Evolutionary conservation across 495 filamentous ascomycete genomes (phyloP).

Genomic region (Geoglossum glabrum): DNA sequence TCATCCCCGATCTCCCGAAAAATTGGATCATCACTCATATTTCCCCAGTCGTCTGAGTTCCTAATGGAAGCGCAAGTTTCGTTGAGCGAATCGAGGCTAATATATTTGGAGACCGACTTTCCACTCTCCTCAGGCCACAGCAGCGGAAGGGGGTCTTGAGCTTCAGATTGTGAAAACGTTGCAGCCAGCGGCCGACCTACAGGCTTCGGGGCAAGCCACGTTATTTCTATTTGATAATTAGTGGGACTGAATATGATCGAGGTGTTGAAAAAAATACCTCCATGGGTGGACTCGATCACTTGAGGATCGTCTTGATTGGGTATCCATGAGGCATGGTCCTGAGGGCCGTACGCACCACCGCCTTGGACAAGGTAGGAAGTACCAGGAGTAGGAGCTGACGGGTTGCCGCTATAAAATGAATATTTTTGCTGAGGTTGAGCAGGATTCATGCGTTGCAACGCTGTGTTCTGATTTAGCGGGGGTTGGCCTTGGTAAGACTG

Average conservation of each 20-base stretch:
- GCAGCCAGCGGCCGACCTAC: neutral
- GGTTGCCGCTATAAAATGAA: neutral
- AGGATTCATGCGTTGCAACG: neutral
- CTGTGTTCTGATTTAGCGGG: neutral
- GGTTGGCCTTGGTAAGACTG: neutral
- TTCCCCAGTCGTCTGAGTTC: slow-evolving; percentile 22
- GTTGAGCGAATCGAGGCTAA: slow-evolving; percentile 24
- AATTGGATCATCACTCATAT: slow-evolving; percentile 25
- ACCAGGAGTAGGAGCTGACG: neutral
- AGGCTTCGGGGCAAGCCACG: neutral
- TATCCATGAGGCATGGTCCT: neutral
- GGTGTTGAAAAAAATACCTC: neutral
- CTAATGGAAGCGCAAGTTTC: slow-evolving; percentile 25
- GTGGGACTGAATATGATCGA: neutral
- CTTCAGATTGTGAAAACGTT: slow-evolving; percentile 1
- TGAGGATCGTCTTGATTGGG: neutral
- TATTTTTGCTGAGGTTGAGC: neutral
- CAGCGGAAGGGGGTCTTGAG: slow-evolving; percentile 24
- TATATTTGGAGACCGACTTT: slow-evolving; percentile 26
- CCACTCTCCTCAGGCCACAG: slow-evolving; percentile 23
- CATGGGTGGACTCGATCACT: neutral
- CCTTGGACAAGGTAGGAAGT: neutral
- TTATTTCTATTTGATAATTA: neutral
- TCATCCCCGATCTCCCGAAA: slow-evolving; percentile 21
- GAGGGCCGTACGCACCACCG: neutral